phyloP scores from a whole-genome alignment of 2,329 filamentous ascomycete species.

The Diaporthe capsici region DNA sequence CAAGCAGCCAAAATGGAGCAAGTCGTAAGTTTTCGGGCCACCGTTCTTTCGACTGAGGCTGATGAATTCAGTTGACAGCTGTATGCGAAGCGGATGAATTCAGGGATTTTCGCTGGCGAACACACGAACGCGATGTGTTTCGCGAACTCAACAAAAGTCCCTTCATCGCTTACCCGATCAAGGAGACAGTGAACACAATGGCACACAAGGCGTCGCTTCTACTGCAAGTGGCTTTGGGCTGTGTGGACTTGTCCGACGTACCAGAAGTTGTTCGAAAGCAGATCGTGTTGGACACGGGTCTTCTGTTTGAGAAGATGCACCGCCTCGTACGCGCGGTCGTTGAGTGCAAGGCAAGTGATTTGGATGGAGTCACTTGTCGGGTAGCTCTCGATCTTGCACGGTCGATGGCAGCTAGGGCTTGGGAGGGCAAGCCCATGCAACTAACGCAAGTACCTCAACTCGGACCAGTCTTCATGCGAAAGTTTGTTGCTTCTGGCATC shows the following conservation, averaged over 20 bases:
- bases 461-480: conserved; percentile 81
- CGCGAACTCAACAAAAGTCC: conserved; percentile 79
- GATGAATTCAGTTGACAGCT: conserved; percentile 69
- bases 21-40: conserved; percentile 67
- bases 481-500: conserved; percentile 79
- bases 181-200: conserved; percentile 73
- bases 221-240: conserved; percentile 80
- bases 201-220: conserved; percentile 84
- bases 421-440: conserved; percentile 87
- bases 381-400: conserved; percentile 83
- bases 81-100: conserved; percentile 81
- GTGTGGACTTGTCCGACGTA: conserved; percentile 63
- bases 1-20: conserved; percentile 72
- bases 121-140: conserved; percentile 77
- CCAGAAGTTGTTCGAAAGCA: conserved; percentile 51
- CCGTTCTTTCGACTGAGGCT: conserved; percentile 9
- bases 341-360: conserved; percentile 74
- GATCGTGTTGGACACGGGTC: conserved; percentile 70
- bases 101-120: conserved; percentile 78
- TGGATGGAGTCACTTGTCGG: conserved; percentile 76
- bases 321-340: conserved; percentile 82
- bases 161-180: conserved; percentile 79
- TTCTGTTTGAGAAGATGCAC: conserved; percentile 78
- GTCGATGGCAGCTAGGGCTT: conserved; percentile 80
- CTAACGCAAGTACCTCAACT: conserved; percentile 87